Conservation (phyloP, 2,329 filamentous ascomycete species). For the Plectosphaerella plurivora region DNA sequence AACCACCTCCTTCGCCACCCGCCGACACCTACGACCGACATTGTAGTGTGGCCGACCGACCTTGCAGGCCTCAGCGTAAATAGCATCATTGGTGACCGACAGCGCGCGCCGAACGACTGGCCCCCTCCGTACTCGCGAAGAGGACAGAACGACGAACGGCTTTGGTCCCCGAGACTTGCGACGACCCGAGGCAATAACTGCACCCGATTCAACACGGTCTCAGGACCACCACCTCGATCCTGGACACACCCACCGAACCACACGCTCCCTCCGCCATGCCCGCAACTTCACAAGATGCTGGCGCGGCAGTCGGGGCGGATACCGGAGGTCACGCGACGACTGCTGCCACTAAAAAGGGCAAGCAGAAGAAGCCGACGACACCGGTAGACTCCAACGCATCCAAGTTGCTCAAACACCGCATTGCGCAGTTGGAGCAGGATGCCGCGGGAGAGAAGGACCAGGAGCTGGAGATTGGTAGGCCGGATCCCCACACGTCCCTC, state of each 20-base stretch:
- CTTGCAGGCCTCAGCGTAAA: no score
- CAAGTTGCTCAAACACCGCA: constrained; percentile 86
- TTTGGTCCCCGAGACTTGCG: no score
- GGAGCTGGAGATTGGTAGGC: constrained; percentile 89
- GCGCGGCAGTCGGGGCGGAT: constrained; percentile 36
- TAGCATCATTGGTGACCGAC: no score
- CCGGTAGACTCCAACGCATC: constrained; percentile 77
- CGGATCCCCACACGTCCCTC: neutral
- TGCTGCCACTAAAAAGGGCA: constrained; percentile 66
- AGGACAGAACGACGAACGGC: no score
- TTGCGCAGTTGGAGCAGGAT: constrained; percentile 92
- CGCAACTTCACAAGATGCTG: constrained; percentile 34
- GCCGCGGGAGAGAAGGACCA: constrained; percentile 91
- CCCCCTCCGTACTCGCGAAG: no score
- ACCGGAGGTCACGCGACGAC: constrained; percentile 31
- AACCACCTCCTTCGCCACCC: no score
- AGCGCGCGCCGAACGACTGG: no score
- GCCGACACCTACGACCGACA: no score
- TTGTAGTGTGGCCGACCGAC: no score
- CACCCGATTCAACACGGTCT: no score
- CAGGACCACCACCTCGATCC: no score
- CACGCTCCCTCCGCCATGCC: constrained; percentile 27
- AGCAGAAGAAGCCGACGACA: constrained; percentile 66
- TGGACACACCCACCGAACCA: neutral
- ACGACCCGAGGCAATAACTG: no score